Percentiles rank a stretch among this genome's conserved stretches.
Conservation (phyloP, 2,329 filamentous ascomycete species). For the Colletotrichum lini region DNA sequence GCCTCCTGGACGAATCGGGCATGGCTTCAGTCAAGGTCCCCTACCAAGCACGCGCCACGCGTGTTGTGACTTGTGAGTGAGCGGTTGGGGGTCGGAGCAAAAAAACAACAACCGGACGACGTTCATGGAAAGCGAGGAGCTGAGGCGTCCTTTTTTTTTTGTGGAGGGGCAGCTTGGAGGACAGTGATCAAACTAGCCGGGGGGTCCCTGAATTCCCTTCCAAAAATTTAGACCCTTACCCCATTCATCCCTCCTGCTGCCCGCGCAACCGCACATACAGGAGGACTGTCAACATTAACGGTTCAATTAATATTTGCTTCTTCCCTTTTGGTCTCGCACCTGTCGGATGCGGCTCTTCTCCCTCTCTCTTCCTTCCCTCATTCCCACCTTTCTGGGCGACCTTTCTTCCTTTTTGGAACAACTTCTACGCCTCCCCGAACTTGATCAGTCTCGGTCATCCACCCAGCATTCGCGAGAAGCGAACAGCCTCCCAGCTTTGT, state of each 20-base stretch:
- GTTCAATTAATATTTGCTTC: conserved; percentile 32
- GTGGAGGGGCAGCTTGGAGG: conserved; percentile 16
- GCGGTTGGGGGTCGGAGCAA: not conserved
- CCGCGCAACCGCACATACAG: conserved; percentile 38
- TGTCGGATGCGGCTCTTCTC: conserved; percentile 16
- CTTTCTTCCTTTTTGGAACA: conserved; percentile 9
- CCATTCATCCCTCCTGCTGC: conserved; percentile 38
- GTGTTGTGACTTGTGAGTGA: not conserved
- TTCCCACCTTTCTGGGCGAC: conserved; percentile 11
- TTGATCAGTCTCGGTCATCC: conserved; percentile 4
- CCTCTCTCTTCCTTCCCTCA: not conserved
- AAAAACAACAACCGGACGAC: not conserved
- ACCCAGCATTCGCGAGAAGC: conserved; percentile 11
- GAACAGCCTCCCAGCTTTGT: conserved; percentile 17
- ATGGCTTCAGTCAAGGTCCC: conserved; percentile 4
- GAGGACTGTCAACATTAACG: conserved; percentile 35
- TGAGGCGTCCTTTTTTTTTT: conserved; percentile 20
- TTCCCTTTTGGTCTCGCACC: conserved; percentile 17
- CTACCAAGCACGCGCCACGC: not conserved
- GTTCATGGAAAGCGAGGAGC: not conserved
- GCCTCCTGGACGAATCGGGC: not conserved
- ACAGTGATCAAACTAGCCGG: conserved; percentile 10
- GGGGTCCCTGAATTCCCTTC: conserved; percentile 34
- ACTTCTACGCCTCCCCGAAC: conserved; percentile 12
- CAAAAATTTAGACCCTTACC: conserved; percentile 39